Conservation (phyloP, 129 eudicot species). For the Centella asiatica region DNA sequence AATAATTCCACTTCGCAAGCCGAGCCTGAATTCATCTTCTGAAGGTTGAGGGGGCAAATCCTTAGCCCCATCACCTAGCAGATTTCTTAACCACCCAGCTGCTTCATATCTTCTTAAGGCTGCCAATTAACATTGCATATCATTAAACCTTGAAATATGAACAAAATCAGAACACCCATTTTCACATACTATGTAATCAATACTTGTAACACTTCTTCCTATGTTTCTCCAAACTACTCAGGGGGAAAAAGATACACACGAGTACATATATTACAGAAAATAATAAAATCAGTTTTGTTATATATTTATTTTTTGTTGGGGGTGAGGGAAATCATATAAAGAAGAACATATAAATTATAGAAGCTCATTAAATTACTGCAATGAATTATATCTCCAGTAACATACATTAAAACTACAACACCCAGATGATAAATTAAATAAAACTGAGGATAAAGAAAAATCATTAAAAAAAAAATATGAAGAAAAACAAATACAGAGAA, state of each 20-base stretch:
- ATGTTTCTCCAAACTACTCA: neutral
- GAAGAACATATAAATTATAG: neutral
- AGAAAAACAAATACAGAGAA: neutral
- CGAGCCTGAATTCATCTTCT: constrained; percentile 77
- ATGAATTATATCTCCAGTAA: neutral
- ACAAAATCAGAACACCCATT: neutral
- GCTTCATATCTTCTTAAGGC: constrained; percentile 83
- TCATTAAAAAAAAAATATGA: neutral
- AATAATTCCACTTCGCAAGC: constrained; percentile 70
- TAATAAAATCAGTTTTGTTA: neutral
- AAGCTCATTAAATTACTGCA: neutral
- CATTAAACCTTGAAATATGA: constrained; percentile 1
- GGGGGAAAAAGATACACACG: neutral
- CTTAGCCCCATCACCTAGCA: constrained; percentile 65
- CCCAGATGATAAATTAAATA: neutral
- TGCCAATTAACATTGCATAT: constrained; percentile 27
- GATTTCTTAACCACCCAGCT: constrained; percentile 70
- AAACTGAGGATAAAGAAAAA: neutral
- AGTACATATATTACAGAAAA: neutral
- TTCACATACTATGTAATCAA: no score
- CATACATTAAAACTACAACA: neutral
- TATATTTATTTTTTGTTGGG: no score
- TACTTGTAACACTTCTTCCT: neutral
- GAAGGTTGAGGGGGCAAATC: constrained; percentile 96
- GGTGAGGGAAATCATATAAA: neutral